Conservation (phyloP, 2,329 filamentous ascomycete genomes). For the Colletotrichum liriopes region DNA sequence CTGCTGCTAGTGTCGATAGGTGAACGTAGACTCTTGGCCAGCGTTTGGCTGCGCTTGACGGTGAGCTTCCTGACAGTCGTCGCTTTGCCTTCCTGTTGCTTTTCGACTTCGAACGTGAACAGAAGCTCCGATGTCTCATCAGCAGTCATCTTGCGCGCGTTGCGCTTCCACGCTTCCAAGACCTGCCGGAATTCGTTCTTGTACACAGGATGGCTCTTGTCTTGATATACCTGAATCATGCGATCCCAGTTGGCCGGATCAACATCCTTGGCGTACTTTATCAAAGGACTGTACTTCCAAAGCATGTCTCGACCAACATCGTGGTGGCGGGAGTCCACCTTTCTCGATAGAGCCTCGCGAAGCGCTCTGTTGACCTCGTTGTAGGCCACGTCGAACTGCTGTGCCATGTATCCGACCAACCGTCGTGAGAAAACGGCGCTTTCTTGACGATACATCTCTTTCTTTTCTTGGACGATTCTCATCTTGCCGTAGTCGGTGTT, state of each 20-base stretch:
- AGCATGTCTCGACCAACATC: constrained; percentile 80
- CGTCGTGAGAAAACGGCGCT: constrained; percentile 83
- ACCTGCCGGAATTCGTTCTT: constrained; percentile 87
- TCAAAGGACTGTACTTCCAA: constrained; percentile 90
- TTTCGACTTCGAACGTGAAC: constrained; percentile 89
- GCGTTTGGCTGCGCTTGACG: constrained; percentile 92
- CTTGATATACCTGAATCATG: constrained; percentile 85
- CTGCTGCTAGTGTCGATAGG: constrained; percentile 73
- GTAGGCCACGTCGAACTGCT: constrained; percentile 84
- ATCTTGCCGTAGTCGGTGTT: constrained; percentile 88
- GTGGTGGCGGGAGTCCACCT: constrained; percentile 80
- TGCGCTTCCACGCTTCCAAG: constrained; percentile 83
- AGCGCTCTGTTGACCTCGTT: constrained; percentile 78
- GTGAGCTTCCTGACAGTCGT: constrained; percentile 90
- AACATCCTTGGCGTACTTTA: constrained; percentile 90
- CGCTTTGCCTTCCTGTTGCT: constrained; percentile 84
- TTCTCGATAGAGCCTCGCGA: constrained; percentile 73
- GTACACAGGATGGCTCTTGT: constrained; percentile 82
- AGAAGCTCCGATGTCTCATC: constrained; percentile 84
- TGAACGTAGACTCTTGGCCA: constrained; percentile 81
- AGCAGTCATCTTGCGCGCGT: constrained; percentile 80
- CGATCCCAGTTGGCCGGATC: constrained; percentile 87
- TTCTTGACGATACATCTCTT: constrained; percentile 87
- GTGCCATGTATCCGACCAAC: constrained; percentile 85
- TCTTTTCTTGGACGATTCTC: constrained; percentile 95